Percentiles rank a stretch among this genome's conserved stretches.
phyloP scores from a whole-genome alignment of 2,329 filamentous ascomycete genomes.

The Aspergillus thermomutatus region DNA sequence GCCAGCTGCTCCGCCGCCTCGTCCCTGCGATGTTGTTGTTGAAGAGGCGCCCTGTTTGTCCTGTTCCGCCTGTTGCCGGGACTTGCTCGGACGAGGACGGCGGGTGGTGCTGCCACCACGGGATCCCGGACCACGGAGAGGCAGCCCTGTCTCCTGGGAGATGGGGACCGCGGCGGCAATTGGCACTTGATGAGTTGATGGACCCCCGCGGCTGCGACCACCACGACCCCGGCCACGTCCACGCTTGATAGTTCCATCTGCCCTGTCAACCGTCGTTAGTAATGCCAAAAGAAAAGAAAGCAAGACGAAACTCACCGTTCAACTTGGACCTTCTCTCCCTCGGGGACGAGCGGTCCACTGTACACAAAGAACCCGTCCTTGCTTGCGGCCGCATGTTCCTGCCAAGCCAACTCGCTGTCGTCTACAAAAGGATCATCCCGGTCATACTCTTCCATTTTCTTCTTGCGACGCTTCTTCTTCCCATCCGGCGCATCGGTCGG shows the following conservation, averaged over 20 bases:
- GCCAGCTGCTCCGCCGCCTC: constrained; percentile 24
- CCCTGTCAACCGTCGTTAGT: constrained; percentile 46
- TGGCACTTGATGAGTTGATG: constrained; percentile 68
- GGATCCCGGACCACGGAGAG: constrained; percentile 67
- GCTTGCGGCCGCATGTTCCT: constrained; percentile 88
- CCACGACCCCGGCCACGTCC: constrained; percentile 54
- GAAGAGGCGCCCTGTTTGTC: constrained; percentile 67
- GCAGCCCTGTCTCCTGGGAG: constrained; percentile 82
- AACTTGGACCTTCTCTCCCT: constrained; percentile 71
- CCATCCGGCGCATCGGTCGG: constrained; percentile 53
- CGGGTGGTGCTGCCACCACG: constrained; percentile 70
- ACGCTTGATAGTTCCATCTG: constrained; percentile 67
- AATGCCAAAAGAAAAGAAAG: constrained; percentile 8
- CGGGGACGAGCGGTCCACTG: constrained; percentile 82
- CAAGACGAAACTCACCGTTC: constrained; percentile 51
- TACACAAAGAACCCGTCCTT: constrained; percentile 99
- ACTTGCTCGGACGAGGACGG: constrained; percentile 83
- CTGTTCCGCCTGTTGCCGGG: constrained; percentile 73
- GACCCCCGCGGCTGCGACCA: constrained; percentile 53
- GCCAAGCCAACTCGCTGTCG: constrained; percentile 91
- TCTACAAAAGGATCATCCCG: constrained; percentile 71
- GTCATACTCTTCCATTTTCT: constrained; percentile 66
- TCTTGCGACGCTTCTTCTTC: constrained; percentile 72
- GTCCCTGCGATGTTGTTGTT: constrained; percentile 24
- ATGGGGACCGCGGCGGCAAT: constrained; percentile 79